These are phyloP conservation scores for Clitocybe nebularis DNA, from an alignment of 1,284 basidiomycete genomes.

Conservation along the genomic window DNA sequence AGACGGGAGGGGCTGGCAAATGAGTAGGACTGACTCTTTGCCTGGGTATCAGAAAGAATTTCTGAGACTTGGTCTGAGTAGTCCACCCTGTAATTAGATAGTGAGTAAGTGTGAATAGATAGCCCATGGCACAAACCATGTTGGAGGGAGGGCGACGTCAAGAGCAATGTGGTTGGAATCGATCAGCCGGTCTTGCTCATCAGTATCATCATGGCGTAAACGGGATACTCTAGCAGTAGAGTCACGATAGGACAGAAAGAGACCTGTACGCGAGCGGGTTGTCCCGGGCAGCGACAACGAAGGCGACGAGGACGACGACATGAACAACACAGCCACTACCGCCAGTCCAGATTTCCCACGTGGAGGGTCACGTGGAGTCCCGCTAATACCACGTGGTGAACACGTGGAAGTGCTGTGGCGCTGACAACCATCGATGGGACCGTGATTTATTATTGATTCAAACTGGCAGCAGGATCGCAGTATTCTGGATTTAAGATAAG, in stretches of 20 bases:
- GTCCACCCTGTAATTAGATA: constrained; percentile 70
- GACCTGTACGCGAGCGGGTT: constrained; percentile 86
- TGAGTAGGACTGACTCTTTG: constrained; percentile 67
- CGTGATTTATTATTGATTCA: no score
- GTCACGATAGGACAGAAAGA: constrained; percentile 94
- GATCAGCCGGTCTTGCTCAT: constrained; percentile 76
- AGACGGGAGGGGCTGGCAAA: constrained; percentile 16
- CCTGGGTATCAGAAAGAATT: constrained; percentile 62
- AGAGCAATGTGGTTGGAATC: constrained; percentile 45
- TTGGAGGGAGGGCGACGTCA: constrained; percentile 66
- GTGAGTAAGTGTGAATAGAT: constrained; percentile 14
- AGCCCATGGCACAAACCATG: constrained; percentile 45
- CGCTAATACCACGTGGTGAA: no score
- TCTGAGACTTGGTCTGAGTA: constrained; percentile 85
- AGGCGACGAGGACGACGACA: constrained; percentile 16
- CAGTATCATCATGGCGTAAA: constrained; percentile 43
- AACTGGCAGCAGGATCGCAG: no score
- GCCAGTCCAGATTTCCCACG: no score
- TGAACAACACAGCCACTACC: constrained; percentile 9
- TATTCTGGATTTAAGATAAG: no score
- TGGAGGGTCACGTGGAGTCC: no score
- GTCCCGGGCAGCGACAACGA: constrained; percentile 26
- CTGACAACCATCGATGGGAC: no score
- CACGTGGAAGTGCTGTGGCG: no score
- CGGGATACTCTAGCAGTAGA: constrained; percentile 59